These are phyloP conservation scores for Cucurbitaria berberidis DNA, from an alignment of 2,329 filamentous ascomycete genomes.

Conservation along the genomic window DNA sequence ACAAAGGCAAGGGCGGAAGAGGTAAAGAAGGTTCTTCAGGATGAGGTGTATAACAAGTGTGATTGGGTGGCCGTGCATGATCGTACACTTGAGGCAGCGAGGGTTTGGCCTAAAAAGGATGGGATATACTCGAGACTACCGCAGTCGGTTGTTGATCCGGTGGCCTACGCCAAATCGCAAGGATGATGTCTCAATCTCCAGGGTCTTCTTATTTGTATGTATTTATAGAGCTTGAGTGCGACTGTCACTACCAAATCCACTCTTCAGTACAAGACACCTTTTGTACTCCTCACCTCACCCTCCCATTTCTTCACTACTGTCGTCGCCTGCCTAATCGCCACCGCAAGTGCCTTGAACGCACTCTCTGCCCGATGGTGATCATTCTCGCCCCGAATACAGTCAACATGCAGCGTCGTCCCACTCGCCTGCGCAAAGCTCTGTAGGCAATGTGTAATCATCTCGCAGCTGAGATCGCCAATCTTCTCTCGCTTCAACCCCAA, in stretches of 20 bases:
- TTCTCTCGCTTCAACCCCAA: conserved; percentile 88
- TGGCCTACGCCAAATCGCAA: too few relatives aligned
- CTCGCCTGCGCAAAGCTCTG: conserved; percentile 92
- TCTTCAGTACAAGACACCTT: conserved; percentile 74
- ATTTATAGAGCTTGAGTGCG: too few relatives aligned
- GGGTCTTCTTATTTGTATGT: too few relatives aligned
- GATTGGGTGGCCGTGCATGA: neutral
- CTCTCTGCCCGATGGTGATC: conserved; percentile 97
- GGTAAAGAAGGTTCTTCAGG: neutral
- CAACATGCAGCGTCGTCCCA: conserved; percentile 91
- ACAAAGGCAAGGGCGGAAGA: neutral
- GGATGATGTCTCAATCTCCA: too few relatives aligned
- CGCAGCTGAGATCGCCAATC: conserved; percentile 84
- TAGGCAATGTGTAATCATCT: conserved; percentile 97
- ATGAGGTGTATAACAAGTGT: neutral
- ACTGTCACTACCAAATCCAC: too few relatives aligned
- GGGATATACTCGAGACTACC: too few relatives aligned
- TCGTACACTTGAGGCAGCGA: neutral
- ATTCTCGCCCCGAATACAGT: conserved; percentile 87
- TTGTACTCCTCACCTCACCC: conserved; percentile 93
- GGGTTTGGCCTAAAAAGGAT: neutral
- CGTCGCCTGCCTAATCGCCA: conserved; percentile 81
- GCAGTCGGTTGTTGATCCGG: too few relatives aligned
- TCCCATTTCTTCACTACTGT: conserved; percentile 77
- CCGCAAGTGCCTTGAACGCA: conserved; percentile 93